Evolutionary conservation across 345 rosid species (phyloP).

Genomic region (Salix caprea): DNA sequence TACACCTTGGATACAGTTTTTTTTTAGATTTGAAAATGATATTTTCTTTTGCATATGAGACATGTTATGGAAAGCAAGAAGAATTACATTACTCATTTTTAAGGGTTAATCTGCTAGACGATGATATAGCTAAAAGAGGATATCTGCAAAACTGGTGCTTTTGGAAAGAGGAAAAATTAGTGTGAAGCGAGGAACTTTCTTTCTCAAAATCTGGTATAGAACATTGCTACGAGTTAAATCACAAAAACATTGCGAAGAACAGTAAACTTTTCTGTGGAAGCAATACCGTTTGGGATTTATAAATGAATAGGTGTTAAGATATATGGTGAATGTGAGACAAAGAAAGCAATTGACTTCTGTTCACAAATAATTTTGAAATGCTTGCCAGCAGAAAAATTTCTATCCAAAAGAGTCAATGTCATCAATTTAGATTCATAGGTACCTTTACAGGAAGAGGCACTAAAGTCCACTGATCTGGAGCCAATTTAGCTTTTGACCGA

Average conservation of each 20-base stretch:
- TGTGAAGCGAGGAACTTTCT: background rate
- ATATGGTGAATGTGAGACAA: background rate
- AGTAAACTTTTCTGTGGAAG: background rate
- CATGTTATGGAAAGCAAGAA: background rate
- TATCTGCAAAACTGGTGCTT: background rate
- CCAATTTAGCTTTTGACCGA: constrained; percentile 78
- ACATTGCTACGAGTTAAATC: background rate
- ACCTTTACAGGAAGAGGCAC: constrained; percentile 80
- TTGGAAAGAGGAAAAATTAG: background rate
- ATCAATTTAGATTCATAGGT: constrained; percentile 15
- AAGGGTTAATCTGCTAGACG: background rate
- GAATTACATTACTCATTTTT: no score
- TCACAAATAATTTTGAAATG: background rate
- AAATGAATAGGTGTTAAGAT: background rate
- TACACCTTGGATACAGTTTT: background rate
- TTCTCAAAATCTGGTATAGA: background rate
- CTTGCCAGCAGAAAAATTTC: background rate
- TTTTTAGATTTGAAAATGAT: background rate
- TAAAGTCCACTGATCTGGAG: constrained; percentile 85
- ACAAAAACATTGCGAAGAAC: background rate
- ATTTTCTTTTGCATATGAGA: background rate
- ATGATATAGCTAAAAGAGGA: background rate
- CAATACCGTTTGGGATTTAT: background rate
- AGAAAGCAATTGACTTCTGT: background rate
- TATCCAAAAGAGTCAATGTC: background rate